Evolutionary conservation across 1,139 yeast genomes (phyloP).

Genomic region (Pneumocystis sp.): DNA sequence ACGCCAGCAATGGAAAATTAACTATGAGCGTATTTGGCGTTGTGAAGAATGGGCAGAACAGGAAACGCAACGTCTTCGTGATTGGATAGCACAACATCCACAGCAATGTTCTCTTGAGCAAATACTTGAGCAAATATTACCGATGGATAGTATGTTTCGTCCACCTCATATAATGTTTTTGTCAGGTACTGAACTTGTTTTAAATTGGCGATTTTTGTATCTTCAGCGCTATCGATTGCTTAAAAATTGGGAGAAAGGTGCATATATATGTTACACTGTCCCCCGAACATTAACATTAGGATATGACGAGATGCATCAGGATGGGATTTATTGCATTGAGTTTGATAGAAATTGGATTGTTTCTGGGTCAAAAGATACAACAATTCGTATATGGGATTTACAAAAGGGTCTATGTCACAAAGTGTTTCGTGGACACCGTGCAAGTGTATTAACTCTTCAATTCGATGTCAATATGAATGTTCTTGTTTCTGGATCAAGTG

Average conservation of each 20-base stretch:
- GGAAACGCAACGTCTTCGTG: background rate
- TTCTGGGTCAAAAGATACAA: constrained; percentile 11
- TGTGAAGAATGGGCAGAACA: constrained; percentile 8
- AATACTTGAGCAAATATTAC: no score
- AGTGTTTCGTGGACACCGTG: constrained; percentile 10
- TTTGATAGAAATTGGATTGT: constrained; percentile 16
- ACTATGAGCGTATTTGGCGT: constrained; percentile 3
- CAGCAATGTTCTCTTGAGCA: background rate
- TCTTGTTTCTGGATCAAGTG: constrained; percentile 21
- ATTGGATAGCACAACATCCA: background rate
- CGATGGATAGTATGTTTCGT: background rate
- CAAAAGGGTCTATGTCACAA: constrained; percentile 6
- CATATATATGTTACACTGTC: constrained; percentile 4
- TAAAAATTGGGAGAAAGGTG: constrained; percentile 12
- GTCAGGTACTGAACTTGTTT: background rate
- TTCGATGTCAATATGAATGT: constrained; percentile 8
- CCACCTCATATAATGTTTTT: background rate
- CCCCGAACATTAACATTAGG: constrained; percentile 1
- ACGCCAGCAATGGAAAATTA: constrained; percentile 11
- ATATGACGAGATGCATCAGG: constrained; percentile 4
- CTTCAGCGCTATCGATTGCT: constrained; percentile 9
- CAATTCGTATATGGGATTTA: constrained; percentile 12
- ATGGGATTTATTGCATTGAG: constrained; percentile 14
- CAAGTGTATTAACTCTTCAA: constrained; percentile 12
- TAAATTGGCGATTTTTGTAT: constrained; percentile 12